Evolutionary conservation across 164 flowering plant genomes (phyloP), one percentile per base, ranked within the genome.

Genomic region (Echeveria elegans): DNA sequence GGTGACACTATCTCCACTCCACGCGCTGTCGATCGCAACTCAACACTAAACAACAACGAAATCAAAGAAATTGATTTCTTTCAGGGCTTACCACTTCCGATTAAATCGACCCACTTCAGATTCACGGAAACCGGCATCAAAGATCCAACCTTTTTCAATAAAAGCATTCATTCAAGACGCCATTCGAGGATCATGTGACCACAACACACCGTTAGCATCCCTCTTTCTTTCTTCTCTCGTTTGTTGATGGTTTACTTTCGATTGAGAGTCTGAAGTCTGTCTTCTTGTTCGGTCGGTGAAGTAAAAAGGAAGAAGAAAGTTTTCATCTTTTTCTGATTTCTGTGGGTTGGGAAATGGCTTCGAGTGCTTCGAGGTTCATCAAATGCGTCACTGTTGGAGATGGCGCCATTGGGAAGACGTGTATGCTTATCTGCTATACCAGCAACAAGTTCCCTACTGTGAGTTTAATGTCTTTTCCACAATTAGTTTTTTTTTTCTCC

Each of bases 351-450:
- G 31, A 21, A 72, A 88, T 90, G 95, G 86, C 89, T 75, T 80
- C 90, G 28, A 78, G 79, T 75, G 88, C 85, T 72, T 86, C 97
- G 36, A 85, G 81, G 81, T 92, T 92, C 79, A 92, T 92, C 85
- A 92, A 92, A 75, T 92, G 98, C 72, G 98, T 92, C 14, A 92
- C 96, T 10, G 96, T 92, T 1, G 98, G 98, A 40, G 98, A 92
- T 82, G 98, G 98, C 15, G 98, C 98, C 78, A 94, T 89, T 47
- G 96, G 98, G 64, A 92, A 92, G 77, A 92, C 98, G 67, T 92
- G 98, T 74, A 82, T 92, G 96, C 96, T 92, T 66, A 92, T 92
- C 63, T 89, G 94, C 80, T 92, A 89, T 71, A 92, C 98, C 32
- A 91, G 93, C 69, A 91, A 91, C 90, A 91, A 91, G 69, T 91